Conservation (phyloP, 768 basidiomycete species). For the Lactifluus pinguis region DNA sequence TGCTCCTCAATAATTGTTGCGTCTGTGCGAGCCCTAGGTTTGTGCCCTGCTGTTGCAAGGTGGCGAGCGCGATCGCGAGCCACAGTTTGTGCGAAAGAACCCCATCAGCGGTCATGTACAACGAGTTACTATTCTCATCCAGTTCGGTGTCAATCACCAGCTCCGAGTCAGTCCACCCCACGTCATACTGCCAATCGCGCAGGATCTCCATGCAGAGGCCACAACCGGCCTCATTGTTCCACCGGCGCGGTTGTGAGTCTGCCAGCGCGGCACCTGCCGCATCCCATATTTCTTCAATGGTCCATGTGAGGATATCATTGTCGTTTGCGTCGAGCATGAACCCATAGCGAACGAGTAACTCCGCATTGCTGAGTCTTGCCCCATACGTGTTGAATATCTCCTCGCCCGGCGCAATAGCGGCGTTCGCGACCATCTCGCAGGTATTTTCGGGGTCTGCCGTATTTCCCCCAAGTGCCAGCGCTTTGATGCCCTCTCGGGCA, state of each 20-base stretch:
- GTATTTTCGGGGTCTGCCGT: slow-evolving; percentile 20
- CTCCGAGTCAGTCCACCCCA: slow-evolving; percentile 14
- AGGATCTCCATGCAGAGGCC: slow-evolving; percentile 13
- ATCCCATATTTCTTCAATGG: slow-evolving; percentile 17
- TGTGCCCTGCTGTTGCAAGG: not conserved
- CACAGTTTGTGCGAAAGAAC: slow-evolving; percentile 16
- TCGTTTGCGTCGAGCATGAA: slow-evolving; percentile 70
- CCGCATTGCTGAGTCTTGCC: slow-evolving; percentile 52
- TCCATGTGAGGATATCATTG: slow-evolving; percentile 41
- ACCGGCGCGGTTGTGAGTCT: not conserved
- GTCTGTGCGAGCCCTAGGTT: not conserved
- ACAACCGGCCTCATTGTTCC: slow-evolving; percentile 3
- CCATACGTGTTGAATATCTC: slow-evolving; percentile 78
- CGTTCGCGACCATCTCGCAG: slow-evolving; percentile 61
- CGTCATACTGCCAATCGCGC: slow-evolving; percentile 13
- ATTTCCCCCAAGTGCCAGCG: not conserved
- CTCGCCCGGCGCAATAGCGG: slow-evolving; percentile 36
- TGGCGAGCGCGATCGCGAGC: slow-evolving; percentile 11
- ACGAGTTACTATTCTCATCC: not conserved
- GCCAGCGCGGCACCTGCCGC: slow-evolving; percentile 17
- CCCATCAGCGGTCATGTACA: slow-evolving; percentile 19
- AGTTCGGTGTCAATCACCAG: slow-evolving; percentile 10
- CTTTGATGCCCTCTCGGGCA: not conserved
- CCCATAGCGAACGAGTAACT: slow-evolving; percentile 61
- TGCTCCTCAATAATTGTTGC: not conserved